Conservation (phyloP, 345 rosid genomes). For the Atalantia buxifolia region DNA sequence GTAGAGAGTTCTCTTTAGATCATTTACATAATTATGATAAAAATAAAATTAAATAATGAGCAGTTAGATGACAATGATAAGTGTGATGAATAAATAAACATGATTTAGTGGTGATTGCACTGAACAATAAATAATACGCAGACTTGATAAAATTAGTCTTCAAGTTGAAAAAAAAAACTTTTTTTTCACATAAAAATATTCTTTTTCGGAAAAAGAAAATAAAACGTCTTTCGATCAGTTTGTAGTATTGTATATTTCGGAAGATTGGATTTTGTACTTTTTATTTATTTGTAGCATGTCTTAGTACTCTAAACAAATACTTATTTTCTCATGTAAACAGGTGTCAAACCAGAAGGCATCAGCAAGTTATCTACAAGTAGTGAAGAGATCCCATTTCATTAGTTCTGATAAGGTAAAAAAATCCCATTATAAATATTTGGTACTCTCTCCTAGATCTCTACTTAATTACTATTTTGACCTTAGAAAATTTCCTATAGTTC, state of each 20-base stretch:
- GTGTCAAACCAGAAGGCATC: slow-evolving; percentile 85
- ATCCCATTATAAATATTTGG: neutral
- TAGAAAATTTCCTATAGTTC: neutral
- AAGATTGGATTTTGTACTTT: neutral
- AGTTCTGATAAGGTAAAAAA: slow-evolving; percentile 91
- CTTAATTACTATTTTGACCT: neutral
- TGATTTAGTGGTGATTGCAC: too few species aligned
- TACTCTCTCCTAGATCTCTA: neutral
- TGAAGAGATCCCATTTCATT: slow-evolving; percentile 82
- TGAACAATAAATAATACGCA: too few species aligned
- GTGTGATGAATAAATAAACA: too few species aligned
- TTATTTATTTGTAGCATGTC: neutral
- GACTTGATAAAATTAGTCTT: too few species aligned
- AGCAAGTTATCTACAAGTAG: slow-evolving; percentile 69
- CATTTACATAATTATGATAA: neutral
- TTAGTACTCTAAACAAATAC: neutral
- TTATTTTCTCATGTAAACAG: slow-evolving; percentile 32
- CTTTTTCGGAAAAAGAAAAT: too few species aligned
- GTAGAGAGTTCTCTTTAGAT: neutral
- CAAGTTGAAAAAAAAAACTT: too few species aligned
- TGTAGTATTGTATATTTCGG: too few species aligned
- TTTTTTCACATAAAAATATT: too few species aligned
- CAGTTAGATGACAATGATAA: too few species aligned
- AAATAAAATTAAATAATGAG: neutral
- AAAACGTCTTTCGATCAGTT: neutral